These are phyloP conservation scores for Beauveria varroae DNA, from an alignment of 2,329 filamentous ascomycete genomes.

Conservation along the genomic window DNA sequence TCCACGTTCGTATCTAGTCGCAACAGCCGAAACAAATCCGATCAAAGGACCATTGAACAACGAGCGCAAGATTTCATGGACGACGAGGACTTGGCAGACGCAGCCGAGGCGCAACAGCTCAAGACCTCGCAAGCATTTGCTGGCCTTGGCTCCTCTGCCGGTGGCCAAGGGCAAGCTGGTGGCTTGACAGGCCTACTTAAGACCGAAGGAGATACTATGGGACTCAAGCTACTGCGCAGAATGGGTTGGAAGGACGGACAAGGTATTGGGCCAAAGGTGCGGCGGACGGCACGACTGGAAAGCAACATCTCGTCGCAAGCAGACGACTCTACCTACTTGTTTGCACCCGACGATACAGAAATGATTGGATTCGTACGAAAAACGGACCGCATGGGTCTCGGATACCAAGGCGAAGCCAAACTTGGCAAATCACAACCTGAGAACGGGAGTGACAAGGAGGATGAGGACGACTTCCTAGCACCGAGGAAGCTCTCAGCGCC, in stretches of 20 bases:
- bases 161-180: conserved; percentile 38
- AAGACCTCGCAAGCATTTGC: conserved; percentile 68
- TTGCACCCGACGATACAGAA: conserved; percentile 73
- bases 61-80: conserved; percentile 93
- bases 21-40: conserved; percentile 64
- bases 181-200: conserved; percentile 63
- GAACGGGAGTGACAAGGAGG: conserved; percentile 37
- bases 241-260: conserved; percentile 98
- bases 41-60: conserved; percentile 38
- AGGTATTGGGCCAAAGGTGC: conserved; percentile 81
- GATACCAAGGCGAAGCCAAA: conserved; percentile 52
- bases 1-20: conserved; percentile 89
- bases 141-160: conserved; percentile 61
- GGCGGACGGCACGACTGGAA: conserved; percentile 62
- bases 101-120: conserved; percentile 67
- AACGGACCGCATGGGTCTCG: conserved; percentile 62
- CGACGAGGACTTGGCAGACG: conserved; percentile 86
- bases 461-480: conserved; percentile 26
- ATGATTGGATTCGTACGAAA: conserved; percentile 62
- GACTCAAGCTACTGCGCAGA: conserved; percentile 71
- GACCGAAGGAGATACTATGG: conserved; percentile 73
- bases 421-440: conserved; percentile 32
- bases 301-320: conserved; percentile 28
- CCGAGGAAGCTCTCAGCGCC: conserved; percentile 16
- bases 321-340: conserved; percentile 55